These are phyloP conservation scores for slime mould (Dictyostelium discoideum) DNA, from an alignment of 78 protist species.

Conservation along the genomic window DNA sequence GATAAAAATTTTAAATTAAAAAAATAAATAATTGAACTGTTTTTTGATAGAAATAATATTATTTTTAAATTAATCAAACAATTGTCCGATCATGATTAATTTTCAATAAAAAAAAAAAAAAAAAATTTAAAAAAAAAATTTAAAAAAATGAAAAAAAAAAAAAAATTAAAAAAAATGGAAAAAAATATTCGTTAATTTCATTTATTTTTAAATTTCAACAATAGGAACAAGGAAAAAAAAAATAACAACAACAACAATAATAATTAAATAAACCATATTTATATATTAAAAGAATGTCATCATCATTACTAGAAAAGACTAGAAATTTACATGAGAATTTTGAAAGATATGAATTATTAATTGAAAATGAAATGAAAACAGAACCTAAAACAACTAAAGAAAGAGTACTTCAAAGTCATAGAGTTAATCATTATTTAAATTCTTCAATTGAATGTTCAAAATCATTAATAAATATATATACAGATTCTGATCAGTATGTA, in stretches of 20 bases:
- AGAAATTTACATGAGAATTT: slow-evolving; percentile 71
- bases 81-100: no score
- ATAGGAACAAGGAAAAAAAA: neutral
- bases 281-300: slow-evolving; percentile 59
- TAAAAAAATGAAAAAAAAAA: no score
- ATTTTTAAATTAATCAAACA: no score
- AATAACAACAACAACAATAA: no score
- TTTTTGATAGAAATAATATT: no score
- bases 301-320: slow-evolving; percentile 68
- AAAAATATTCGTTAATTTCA: no score
- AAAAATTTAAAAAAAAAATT: no score
- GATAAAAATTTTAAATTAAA: no score
- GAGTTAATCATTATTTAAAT: slow-evolving; percentile 74
- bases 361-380: slow-evolving; percentile 42
- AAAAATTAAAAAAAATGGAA: no score
- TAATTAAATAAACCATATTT: no score
- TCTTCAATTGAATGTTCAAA: slow-evolving; percentile 44
- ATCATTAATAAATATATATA: slow-evolving; percentile 55
- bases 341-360: slow-evolving; percentile 68
- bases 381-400: slow-evolving; percentile 62
- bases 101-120: no score
- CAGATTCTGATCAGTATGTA: slow-evolving; percentile 79
- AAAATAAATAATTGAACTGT: no score
- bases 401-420: slow-evolving; percentile 60
- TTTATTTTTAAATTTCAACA: neutral